Base-by-base conservation (phyloP, 139 green algal species). In the Chlamydomonas sp. region DNA sequence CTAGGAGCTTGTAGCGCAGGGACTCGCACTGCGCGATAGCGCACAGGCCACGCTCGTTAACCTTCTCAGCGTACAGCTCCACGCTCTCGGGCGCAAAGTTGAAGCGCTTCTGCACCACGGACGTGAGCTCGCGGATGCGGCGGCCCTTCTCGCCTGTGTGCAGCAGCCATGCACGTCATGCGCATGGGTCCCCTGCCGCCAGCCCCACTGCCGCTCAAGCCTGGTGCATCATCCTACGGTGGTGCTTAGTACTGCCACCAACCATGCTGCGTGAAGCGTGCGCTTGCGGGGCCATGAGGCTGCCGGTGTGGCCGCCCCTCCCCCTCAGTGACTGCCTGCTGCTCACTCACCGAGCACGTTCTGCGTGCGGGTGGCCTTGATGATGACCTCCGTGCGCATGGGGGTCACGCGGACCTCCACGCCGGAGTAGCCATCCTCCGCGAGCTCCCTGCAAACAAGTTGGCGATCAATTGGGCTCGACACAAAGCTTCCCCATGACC, bases 1-100 rank as follows among this genome's bases (percentile, higher is more conserved):
- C 95, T 37, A 99, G 83, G 73, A 99, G 89, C 92, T 99, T 99
- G 94, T 99, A 99, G 65, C 95, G 86, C 71, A 99, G 85, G 28
- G 94, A 98, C 86, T 99, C 95, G 30, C 89, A 90, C 86, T 99
- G 95, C 0, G 95, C 94, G 58, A 99, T 90, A 31, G 95, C 92
- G 82, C 95, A 99, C 67, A 99, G 87, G 30, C 95, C 95, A 49
- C 94, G 86, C 88, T 99, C 97, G 48, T 80, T 77, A 3, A 99
- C 94, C 89, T 96, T 98, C 87, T 99, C 95, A 34, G 95, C 95
- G 61, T 98, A 99, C 70, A 99, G 86, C 88, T 99, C 95, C 57
- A 99, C 95, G 5, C 80, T 89, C 62, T 90, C 89, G 60, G 94
- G 81, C 13, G 91, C 81, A 79, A 99, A 99, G 69, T 92, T 92